Percentiles rank a stretch among this genome's conserved stretches.
phyloP scores from a whole-genome alignment of 1,139 yeast species.

The Yamadazyma atmosphaerica region DNA sequence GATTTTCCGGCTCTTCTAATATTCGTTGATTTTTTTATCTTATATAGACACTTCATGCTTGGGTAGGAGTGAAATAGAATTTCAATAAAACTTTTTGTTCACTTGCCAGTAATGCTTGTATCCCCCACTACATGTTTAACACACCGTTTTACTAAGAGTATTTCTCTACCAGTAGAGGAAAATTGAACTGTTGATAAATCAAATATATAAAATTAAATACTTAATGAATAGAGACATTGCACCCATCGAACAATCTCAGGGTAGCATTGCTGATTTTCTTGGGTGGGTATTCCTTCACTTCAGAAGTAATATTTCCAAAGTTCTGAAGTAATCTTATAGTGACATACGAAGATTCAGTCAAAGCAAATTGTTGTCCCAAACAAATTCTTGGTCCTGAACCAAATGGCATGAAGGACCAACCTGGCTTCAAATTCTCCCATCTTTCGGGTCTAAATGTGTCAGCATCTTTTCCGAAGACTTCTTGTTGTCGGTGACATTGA shows the following conservation, averaged over 20 bases:
- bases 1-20: too few species aligned
- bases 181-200: not conserved
- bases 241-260: conserved; percentile 30
- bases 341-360: conserved; percentile 41
- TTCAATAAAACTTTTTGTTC: not conserved
- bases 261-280: conserved; percentile 34
- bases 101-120: not conserved
- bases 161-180: not conserved
- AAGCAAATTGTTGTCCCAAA: conserved; percentile 48
- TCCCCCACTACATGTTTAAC: not conserved
- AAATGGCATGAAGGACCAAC: conserved; percentile 45
- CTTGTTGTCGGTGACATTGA: conserved; percentile 39
- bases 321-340: conserved; percentile 18
- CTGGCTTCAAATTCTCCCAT: conserved; percentile 39
- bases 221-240: not conserved
- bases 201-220: not conserved
- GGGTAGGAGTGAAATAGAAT: too few species aligned
- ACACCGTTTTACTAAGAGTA: too few species aligned
- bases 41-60: not conserved
- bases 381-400: conserved; percentile 48
- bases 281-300: conserved; percentile 32
- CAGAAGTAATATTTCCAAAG: conserved; percentile 9
- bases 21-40: not conserved
- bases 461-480: conserved; percentile 49
- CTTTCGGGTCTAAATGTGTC: conserved; percentile 48